Conservation (phyloP, 148 eudicot genomes). For the Suaeda aralocaspica region DNA sequence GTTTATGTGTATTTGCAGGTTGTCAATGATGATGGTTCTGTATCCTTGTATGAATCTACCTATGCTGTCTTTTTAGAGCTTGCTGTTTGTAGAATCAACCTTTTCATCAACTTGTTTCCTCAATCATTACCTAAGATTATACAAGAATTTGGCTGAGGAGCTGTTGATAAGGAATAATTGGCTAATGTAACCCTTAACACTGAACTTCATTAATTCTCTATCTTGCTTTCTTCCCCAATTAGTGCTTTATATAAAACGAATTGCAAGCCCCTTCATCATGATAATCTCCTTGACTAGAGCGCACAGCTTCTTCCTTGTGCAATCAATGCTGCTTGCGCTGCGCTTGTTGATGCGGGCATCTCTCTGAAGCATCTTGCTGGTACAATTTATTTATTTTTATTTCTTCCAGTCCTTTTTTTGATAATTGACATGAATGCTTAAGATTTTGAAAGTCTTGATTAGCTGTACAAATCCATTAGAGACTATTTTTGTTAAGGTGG, state of each 20-base stretch:
- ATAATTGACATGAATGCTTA: background rate
- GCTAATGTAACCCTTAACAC: background rate
- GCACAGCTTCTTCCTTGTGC: constrained; percentile 90
- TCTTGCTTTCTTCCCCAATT: background rate
- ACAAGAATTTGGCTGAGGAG: too few species aligned
- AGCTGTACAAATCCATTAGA: background rate
- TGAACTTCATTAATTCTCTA: background rate
- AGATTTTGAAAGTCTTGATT: background rate
- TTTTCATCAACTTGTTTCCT: background rate
- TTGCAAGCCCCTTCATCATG: background rate
- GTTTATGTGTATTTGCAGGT: constrained; percentile 55
- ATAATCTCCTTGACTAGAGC: constrained; percentile 46
- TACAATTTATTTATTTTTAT: too few species aligned
- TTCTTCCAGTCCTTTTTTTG: background rate
- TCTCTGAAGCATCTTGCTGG: constrained; percentile 96
- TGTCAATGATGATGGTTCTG: constrained; percentile 96
- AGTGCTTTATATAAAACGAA: background rate
- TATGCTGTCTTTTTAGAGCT: background rate
- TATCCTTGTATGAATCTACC: constrained; percentile 52
- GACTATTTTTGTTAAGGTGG: background rate
- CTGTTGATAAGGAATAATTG: background rate
- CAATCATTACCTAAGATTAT: background rate
- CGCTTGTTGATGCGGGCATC: constrained; percentile 91
- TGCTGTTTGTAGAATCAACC: background rate
- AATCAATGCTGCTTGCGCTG: constrained; percentile 90